Evolutionary conservation across 176 grass and related monocot species (phyloP), one percentile per base, ranked within the genome.

Genomic region (Rhynchospora pubera): DNA sequence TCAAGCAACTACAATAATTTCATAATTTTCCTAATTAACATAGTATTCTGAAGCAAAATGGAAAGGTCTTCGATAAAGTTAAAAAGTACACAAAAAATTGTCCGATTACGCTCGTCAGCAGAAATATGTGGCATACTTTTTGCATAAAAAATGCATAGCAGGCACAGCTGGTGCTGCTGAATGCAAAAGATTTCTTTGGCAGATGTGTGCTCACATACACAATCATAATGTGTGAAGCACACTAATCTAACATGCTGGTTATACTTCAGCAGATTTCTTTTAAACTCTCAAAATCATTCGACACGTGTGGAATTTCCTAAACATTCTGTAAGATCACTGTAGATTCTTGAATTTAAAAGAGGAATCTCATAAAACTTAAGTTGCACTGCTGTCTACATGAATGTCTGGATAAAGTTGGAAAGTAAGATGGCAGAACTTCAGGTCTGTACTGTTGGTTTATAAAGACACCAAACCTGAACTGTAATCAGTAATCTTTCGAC

Each of bases 1-100:
- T 91, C 95, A 86, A 98, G 92, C 82, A 98, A 88, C 95, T 94
- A 85, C 80, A 88, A 88, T 83, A 5, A 84, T 83, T 81, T 75
- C 5, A 75, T 28, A 11, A 52, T 45, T 67, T 66, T 67, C 34
- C 1, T 72, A 67, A 67, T 7, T 67, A 67, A 67, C 2, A 43
- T 67, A 42, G 65, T 65, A 65, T 30, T 30, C 26, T 65, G 62
- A 32, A 65, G 24, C 10, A 45, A 15, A 43, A 44, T 44, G 13
- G 48, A 65, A 22, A 44, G 53, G 28, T 15, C 12, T 66, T 48
- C 50, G 68, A 48, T 69, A 13, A 5, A 69, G 44, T 5, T 12
- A 22, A 72, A 22, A 11, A 72, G 9, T n/a, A n/a, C n/a, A n/a
- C n/a, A n/a, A n/a, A n/a, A n/a, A n/a, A n/a, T 63, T 63, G 13